phyloP scores from a whole-genome alignment of 2,329 filamentous ascomycete species.

The Colletotrichum tamarilloi region DNA sequence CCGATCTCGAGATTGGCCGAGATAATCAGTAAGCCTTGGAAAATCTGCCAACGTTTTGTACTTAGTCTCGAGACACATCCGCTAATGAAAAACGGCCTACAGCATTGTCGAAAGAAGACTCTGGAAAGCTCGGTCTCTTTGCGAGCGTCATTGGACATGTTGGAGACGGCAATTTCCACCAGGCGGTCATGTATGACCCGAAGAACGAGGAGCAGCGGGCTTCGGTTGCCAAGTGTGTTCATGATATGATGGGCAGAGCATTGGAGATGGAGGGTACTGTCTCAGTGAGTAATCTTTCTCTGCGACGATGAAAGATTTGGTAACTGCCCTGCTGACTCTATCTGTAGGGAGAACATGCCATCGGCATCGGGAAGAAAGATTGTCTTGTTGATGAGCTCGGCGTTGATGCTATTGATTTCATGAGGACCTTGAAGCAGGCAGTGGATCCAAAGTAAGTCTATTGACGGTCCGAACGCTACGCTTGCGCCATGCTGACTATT shows the following conservation, averaged over 20 bases:
- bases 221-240: constrained; percentile 67
- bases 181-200: constrained; percentile 53
- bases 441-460: constrained; percentile 64
- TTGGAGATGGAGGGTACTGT: constrained; percentile 79
- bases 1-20: constrained; percentile 77
- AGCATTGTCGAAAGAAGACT: constrained; percentile 75
- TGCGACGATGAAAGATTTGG: not conserved
- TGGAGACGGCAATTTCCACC: constrained; percentile 80
- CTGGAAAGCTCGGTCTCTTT: constrained; percentile 70
- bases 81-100: not conserved
- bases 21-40: constrained; percentile 64
- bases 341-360: constrained; percentile 71
- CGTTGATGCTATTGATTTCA: constrained; percentile 70
- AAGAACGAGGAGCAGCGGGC: constrained; percentile 65
- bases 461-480: not conserved
- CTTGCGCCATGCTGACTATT: not conserved
- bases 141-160: constrained; percentile 79
- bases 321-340: not conserved
- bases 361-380: constrained; percentile 74
- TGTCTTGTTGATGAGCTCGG: constrained; percentile 73
- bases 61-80: not conserved
- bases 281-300: constrained; percentile 54
- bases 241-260: constrained; percentile 76
- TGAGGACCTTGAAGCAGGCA: constrained; percentile 72
- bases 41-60: not conserved